Evolutionary conservation across 2,329 filamentous ascomycete species (phyloP), one percentile per base, ranked within the genome.

Genomic region (Pseudonectria foliicola): DNA sequence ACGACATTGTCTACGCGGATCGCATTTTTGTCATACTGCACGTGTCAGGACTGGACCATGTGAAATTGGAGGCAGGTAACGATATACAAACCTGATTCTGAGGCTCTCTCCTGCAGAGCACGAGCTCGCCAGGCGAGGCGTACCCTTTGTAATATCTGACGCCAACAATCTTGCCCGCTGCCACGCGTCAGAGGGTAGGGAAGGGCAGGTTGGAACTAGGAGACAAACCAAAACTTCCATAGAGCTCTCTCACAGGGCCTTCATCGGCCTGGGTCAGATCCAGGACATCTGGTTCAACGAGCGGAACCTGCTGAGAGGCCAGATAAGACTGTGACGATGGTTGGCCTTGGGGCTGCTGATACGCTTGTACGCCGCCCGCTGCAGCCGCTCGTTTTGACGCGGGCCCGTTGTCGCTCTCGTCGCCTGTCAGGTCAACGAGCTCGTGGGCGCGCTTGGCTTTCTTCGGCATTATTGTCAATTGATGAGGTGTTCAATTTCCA

Each of bases 1-100:
- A 83, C 73, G 11, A 89, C 84, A 56, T 92, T 93, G 49, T 84
- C 71, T 2, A 93, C 75, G 5, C 77, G 75, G 38, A 93, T 86
- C 0, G 86, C 86, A 60, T 92, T 92, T 6, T 47, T 43, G 53
- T 92, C 85, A 52, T 82, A 85, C 46, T 66, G 34, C n/a, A 13
- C 11, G 21, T 4, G 29, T 29, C 26, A 31, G 28, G 6, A 7
- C 13, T 13, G 12, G 8, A 15, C 10, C 13, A 37, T 5, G 16
- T 16, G 16, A 7, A 24, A 11, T 12, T 14, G 16, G 13, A 15
- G 12, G 14, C 29, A 8, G 13, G 16, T 10, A 18, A 27, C n/a
- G 21, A 16, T 18, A 3, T 3, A 40, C 52, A 32, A 55, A 67
- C 67, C 44, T 61, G 66, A 50, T 90, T 90, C 2, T 59, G 51